Base-by-base conservation (phyloP, 768 basidiomycete genomes). In the Xerocomellus intermedius region DNA sequence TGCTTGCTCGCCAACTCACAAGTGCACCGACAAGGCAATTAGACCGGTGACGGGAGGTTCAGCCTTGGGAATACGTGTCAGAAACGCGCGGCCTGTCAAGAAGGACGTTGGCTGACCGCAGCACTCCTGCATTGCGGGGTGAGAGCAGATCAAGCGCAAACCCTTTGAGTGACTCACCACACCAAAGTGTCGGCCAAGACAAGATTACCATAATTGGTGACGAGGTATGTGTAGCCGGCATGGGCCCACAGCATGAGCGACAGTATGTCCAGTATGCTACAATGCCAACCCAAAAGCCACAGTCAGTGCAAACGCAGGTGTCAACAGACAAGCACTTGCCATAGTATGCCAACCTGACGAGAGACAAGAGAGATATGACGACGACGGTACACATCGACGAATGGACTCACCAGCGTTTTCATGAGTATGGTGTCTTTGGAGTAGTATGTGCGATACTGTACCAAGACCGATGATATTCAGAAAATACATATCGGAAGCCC, bases 171-270 rank as follows among this genome's bases (percentile, higher is more conserved):
- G 36, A 39, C 51, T 38, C 32, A 52, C 51, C 51, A 45, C 17
- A 38, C 16, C 12, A 52, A 17, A 21, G 3, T 30, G 26, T 22
- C 12, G 19, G 51, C 51, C 5, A 8, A 37, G 3, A 5, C 28
- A 30, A 39, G n/a, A 45, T 52, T 45, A 12, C 43, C 51, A 8
- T 21, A 45, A 21, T 52, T 30, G 26, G 35, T 52, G 43, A 52
- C 6, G 9, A 52, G 37, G 33, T 52, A 52, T 3, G 43, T 12
- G 19, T 52, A 52, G 5, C 19, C 10, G 1, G 43, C 43, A 24
- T 52, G 43, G 19, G 36, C 2, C 51, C 51, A 52, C 2, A 52
- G 36, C 32, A n/a, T n/a, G 28, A 52, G 51, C 19, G 51, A 52
- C n/a, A 45, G 17, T 3, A 22, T 12, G 43, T 52, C 51, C 35